phyloP scores from a whole-genome alignment of 2,329 filamentous ascomycete genomes.

The Emericellopsis cladophorae region DNA sequence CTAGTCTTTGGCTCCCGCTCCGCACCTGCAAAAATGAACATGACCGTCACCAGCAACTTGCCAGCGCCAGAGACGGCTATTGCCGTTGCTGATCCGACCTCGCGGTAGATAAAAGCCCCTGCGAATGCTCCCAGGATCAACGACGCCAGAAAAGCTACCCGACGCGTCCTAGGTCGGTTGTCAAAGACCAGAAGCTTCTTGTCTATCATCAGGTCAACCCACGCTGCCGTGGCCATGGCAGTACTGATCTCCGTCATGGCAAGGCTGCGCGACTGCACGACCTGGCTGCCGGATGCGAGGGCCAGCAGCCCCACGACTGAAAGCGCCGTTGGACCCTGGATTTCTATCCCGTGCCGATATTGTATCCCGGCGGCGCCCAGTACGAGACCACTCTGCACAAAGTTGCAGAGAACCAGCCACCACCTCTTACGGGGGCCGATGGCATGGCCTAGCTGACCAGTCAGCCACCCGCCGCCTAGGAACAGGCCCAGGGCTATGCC shows the following conservation, averaged over 20 bases:
- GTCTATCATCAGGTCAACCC: conserved; percentile 47
- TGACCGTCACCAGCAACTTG: conserved; percentile 28
- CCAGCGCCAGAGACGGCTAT: conserved; percentile 29
- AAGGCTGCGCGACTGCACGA: conserved; percentile 41
- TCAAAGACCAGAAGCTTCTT: conserved; percentile 27
- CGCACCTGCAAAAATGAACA: conserved; percentile 28
- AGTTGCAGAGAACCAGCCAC: conserved; percentile 41
- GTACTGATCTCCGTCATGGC: conserved; percentile 49
- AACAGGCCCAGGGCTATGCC: conserved; percentile 42
- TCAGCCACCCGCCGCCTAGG: conserved; percentile 37
- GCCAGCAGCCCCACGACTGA: conserved; percentile 37
- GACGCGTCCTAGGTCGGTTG: conserved; percentile 37
- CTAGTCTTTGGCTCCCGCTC: conserved; percentile 10
- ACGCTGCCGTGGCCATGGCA: conserved; percentile 52
- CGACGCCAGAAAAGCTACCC: conserved; percentile 33
- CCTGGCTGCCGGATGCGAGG: conserved; percentile 43
- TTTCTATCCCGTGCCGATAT: conserved; percentile 21
- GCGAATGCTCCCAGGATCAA: conserved; percentile 35
- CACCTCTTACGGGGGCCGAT: conserved; percentile 34
- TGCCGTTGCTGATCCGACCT: conserved; percentile 26
- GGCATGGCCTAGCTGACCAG: conserved; percentile 42
- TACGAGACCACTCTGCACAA: conserved; percentile 42
- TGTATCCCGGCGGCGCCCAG: conserved; percentile 37
- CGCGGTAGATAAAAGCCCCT: conserved; percentile 35
- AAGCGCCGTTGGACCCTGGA: conserved; percentile 24